These are phyloP conservation scores for Barnettozyma pratensis DNA, from an alignment of 805 yeast genomes.

Conservation along the genomic window DNA sequence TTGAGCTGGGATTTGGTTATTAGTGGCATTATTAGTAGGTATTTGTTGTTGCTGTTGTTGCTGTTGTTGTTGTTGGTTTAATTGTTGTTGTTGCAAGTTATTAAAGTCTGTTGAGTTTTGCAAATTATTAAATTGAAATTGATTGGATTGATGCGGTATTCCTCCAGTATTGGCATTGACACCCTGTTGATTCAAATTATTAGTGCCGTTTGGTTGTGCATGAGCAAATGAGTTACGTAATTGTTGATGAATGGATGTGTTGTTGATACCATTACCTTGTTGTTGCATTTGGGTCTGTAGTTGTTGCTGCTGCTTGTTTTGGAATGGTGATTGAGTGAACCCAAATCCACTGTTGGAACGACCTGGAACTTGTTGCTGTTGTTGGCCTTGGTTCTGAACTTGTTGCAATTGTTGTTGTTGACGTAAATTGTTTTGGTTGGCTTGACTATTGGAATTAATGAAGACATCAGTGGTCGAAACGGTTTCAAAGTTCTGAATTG, in stretches of 20 bases:
- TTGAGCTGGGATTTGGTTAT: no score
- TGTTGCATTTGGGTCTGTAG: constrained; percentile 15
- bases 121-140: constrained; percentile 5
- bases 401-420: constrained; percentile 9
- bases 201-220: background rate
- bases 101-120: constrained; percentile 4
- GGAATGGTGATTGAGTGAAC: constrained; percentile 8
- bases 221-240: constrained; percentile 11
- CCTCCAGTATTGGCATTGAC: no score
- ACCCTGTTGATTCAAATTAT: background rate
- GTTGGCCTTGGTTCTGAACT: constrained; percentile 10
- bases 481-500: constrained; percentile 69
- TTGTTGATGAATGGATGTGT: constrained; percentile 13
- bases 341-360: constrained; percentile 13
- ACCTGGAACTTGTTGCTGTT: constrained; percentile 17
- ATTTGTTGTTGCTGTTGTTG: constrained; percentile 11
- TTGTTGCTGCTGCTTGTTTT: constrained; percentile 10
- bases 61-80: constrained; percentile 15
- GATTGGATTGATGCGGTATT: background rate
- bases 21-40: background rate
- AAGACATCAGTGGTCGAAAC: constrained; percentile 93
- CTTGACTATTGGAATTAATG: constrained; percentile 34
- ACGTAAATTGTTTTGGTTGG: background rate
- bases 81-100: constrained; percentile 9
- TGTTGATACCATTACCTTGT: constrained; percentile 12